phyloP scores from a whole-genome alignment of 345 rosid genomes.

The Eucalyptus dawsonii region DNA sequence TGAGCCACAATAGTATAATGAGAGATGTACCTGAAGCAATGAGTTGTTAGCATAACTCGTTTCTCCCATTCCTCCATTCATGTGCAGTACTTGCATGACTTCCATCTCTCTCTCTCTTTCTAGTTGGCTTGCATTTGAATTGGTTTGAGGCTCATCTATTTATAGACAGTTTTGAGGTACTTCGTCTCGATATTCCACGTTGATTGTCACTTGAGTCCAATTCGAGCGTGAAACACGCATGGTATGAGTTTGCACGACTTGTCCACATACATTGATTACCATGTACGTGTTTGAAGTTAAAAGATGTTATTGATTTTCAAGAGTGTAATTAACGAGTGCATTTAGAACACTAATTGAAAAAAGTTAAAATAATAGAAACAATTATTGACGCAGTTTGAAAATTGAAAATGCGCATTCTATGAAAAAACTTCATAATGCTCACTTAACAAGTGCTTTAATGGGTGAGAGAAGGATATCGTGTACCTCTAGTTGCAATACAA shows the following conservation, averaged over 20 bases:
- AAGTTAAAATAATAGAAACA: not conserved
- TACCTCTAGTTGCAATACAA: not conserved
- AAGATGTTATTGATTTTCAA: not conserved
- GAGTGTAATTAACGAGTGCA: not conserved
- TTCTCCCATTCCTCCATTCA: slow-evolving; percentile 31
- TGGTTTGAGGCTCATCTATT: not conserved
- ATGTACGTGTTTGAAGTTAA: not conserved
- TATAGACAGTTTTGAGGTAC: not conserved
- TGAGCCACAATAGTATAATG: not conserved
- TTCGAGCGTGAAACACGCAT: not conserved
- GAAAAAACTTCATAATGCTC: not conserved
- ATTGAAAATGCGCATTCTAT: not conserved
- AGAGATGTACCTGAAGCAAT: slow-evolving; percentile 10
- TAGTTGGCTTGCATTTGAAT: not conserved
- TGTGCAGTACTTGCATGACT: slow-evolving; percentile 10
- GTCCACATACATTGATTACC: not conserved
- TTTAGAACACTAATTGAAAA: not conserved
- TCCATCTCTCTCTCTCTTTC: not conserved
- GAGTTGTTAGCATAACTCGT: slow-evolving; percentile 29
- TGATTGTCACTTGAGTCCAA: not conserved
- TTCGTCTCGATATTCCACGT: fast-evolving
- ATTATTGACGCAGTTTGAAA: not conserved
- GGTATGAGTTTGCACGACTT: not conserved
- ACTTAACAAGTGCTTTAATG: not conserved
- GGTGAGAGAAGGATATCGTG: not conserved